A percentile compares a stretch with the other conserved stretches of the same genome.
phyloP scores from a whole-genome alignment of 768 basidiomycete species.

The Pleurotus pulmonarius region DNA sequence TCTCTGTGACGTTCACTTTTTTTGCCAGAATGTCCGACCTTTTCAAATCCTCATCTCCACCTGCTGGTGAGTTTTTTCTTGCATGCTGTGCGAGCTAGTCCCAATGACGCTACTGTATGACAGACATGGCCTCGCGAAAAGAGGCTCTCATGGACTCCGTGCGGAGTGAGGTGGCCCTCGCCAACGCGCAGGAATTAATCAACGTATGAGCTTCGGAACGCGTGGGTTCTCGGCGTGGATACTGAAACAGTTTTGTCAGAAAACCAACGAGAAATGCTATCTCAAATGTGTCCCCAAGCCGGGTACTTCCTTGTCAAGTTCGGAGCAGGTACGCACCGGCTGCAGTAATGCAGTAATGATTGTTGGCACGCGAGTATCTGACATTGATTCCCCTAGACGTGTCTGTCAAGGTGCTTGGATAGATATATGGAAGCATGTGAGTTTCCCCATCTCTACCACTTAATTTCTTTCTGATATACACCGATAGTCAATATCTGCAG shows the following conservation, averaged over 20 bases:
- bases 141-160: constrained; percentile 62
- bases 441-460: constrained; percentile 22
- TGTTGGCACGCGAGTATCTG: not conserved
- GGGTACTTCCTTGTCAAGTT: constrained; percentile 58
- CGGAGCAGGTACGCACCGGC: constrained; percentile 58
- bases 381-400: constrained; percentile 45
- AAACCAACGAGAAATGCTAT: constrained; percentile 77
- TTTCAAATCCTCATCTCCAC: constrained; percentile 33
- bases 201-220: constrained; percentile 41
- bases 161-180: constrained; percentile 64
- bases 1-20: too few relatives aligned
- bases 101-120: not conserved
- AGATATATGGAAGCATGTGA: constrained; percentile 84
- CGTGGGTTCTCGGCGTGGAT: too few relatives aligned
- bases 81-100: not conserved
- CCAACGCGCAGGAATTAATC: constrained; percentile 80
- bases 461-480: not conserved
- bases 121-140: constrained; percentile 46
- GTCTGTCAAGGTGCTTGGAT: constrained; percentile 71
- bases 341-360: not conserved
- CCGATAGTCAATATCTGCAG: constrained; percentile 75
- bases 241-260: constrained; percentile 35
- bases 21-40: constrained; percentile 47
- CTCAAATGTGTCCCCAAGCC: constrained; percentile 77
- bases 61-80: constrained; percentile 22